Evolutionary conservation across 345 rosid species (phyloP).

Genomic region (Microcos paniculata): DNA sequence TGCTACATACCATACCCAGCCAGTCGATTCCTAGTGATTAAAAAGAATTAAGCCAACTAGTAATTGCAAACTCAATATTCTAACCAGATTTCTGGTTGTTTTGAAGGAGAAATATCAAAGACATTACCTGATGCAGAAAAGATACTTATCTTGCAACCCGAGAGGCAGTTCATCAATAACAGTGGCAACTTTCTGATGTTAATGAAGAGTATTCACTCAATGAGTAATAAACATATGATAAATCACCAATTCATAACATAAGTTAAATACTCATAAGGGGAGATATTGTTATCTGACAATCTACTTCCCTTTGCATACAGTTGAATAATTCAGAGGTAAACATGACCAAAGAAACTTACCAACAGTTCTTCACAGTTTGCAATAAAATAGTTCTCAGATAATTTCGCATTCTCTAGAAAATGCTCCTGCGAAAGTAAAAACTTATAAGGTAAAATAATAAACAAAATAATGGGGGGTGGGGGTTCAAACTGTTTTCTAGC

Average conservation of each 20-base stretch:
- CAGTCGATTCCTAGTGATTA: not conserved
- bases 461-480: not conserved
- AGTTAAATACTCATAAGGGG: not conserved
- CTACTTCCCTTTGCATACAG: not conserved
- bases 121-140: conserved; percentile 75
- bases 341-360: conserved; percentile 37
- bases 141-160: conserved; percentile 69
- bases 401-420: conserved; percentile 76
- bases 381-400: conserved; percentile 82
- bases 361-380: conserved; percentile 70
- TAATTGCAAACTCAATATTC: not conserved
- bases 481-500: not conserved
- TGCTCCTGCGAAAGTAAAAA: conserved; percentile 55
- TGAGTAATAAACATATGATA: not conserved
- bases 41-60: not conserved
- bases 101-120: not conserved
- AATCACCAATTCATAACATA: not conserved
- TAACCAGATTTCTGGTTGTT: not conserved
- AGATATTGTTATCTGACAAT: not conserved
- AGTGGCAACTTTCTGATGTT: conserved; percentile 68
- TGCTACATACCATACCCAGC: not conserved
- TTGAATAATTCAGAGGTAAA: not conserved
- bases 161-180: conserved; percentile 80
- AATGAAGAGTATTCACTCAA: conserved; percentile 8
- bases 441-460: not conserved